Evolutionary conservation across 2,329 filamentous ascomycete genomes (phyloP).

Genomic region (Penicillium sp.): DNA sequence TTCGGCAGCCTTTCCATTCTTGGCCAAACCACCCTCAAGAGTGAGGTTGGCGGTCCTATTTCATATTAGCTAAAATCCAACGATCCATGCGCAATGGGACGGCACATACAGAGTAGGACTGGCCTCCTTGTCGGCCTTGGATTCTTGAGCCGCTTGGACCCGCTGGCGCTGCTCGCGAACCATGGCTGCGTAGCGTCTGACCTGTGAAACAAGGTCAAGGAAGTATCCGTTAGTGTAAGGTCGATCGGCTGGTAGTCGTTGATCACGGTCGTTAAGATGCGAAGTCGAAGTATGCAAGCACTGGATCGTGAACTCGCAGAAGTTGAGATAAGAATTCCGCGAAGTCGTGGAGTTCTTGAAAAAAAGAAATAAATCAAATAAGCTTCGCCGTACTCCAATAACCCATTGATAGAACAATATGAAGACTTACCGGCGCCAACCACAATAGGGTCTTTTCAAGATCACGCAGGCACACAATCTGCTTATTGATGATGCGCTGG

Average conservation of each 20-base stretch:
- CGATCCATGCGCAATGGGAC: neutral
- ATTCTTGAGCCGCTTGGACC: slow-evolving; percentile 57
- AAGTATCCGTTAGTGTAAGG: slow-evolving; percentile 97
- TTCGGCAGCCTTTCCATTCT: slow-evolving; percentile 81
- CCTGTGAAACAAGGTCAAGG: slow-evolving; percentile 92
- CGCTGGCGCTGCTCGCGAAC: slow-evolving; percentile 74
- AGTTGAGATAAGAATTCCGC: slow-evolving; percentile 77
- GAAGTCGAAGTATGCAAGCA: slow-evolving; percentile 89
- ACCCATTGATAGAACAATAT: slow-evolving; percentile 31
- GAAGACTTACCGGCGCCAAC: slow-evolving; percentile 85
- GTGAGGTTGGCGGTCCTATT: slow-evolving; percentile 63
- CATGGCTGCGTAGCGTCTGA: slow-evolving; percentile 83
- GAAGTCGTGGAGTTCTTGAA: slow-evolving; percentile 72
- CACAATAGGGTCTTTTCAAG: slow-evolving; percentile 92
- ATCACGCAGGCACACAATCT: slow-evolving; percentile 88
- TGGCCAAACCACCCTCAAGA: slow-evolving; percentile 76
- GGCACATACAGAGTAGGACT: slow-evolving; percentile 37
- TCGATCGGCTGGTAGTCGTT: slow-evolving; percentile 78
- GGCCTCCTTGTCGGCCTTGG: slow-evolving; percentile 43
- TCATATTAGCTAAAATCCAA: slow-evolving; percentile 13
- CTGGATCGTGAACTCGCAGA: slow-evolving; percentile 86
- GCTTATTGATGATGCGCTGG: slow-evolving; percentile 75
- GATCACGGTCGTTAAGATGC: slow-evolving; percentile 81
- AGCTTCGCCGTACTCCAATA: slow-evolving; percentile 68
- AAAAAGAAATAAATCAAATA: slow-evolving; percentile 54